Base-by-base conservation (phyloP, 495 filamentous ascomycete species). In the Aspergillus steynii region DNA sequence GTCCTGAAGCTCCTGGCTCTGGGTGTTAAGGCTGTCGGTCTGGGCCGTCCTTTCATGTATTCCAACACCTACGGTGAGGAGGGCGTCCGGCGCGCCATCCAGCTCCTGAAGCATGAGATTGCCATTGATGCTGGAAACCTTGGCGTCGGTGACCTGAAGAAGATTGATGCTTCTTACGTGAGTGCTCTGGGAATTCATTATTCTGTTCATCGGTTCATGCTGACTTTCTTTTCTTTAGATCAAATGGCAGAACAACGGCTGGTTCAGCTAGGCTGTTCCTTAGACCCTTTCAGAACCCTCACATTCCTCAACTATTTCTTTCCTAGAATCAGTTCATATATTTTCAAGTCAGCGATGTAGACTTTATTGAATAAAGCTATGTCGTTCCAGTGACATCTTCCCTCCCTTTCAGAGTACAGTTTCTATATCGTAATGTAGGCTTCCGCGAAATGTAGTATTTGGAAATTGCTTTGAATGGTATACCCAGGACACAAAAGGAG, bases 11-110 rank as follows among this genome's bases (percentile, higher is more conserved):
- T 77, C 20, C 68, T 83, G 1, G 73, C 79, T 0, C 67, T 82
- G 20, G 80, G 80, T 4, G 78, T 77, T 1, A 72, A 72, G 26
- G 77, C 73, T 12, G 78, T 82, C 7, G 80, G 78, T 26, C 29
- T 82, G 0, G 80, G 76, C 1, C 68, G 80, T 15, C 67, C 70
- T 4, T 76, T 79, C 56, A 74, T 81, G 75, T 82, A 64, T 55
- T 69, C 75, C 1, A 80, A 79, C 59, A 63, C 76, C 3, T 80
- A 72, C 56, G 79, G 79, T 12, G 61, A 55, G 10, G 70, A 70
- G 5, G 78, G 79, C 0, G 74, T 82, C 12, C 28, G 29, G 42
- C 47, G 37, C 4, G 60, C 60, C 10, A 62, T 62, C 29, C 60
- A 62, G 37, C 49, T 62, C 15, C 26, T 62, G 27, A 62, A 62